A percentile compares a stretch with the other conserved stretches of the same genome.
Conservation (phyloP, 2,329 filamentous ascomycete species). For the Aspergillus nomiae region DNA sequence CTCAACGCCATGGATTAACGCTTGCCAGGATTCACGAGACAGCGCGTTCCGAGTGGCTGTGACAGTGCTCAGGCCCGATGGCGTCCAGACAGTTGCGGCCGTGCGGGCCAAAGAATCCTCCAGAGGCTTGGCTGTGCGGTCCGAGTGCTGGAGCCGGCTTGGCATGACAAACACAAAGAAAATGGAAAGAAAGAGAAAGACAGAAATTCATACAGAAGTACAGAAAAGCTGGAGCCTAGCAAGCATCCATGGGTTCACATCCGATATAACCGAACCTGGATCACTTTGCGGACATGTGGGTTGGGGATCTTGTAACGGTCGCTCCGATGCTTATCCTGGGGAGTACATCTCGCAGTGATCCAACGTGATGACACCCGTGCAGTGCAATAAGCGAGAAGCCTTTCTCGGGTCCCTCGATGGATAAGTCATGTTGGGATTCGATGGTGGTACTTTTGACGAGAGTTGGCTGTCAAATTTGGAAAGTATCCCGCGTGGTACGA, state of each 20-base stretch:
- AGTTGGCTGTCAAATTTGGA: neutral
- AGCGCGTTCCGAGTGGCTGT: neutral
- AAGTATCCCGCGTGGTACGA: neutral
- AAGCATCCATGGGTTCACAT: neutral
- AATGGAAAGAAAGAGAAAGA: no score
- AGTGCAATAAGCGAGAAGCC: neutral
- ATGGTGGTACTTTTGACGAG: neutral
- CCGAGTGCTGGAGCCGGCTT: neutral
- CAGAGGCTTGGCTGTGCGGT: neutral
- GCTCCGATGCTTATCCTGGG: neutral
- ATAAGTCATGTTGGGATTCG: neutral
- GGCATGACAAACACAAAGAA: neutral
- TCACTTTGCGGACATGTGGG: neutral
- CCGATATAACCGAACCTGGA: neutral
- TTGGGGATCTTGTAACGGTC: neutral
- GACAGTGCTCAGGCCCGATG: neutral
- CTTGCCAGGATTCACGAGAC: neutral
- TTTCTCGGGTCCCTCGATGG: neutral
- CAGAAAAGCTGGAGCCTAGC: neutral
- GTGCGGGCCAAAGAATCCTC: neutral
- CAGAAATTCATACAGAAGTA: neutral
- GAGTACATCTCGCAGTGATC: neutral
- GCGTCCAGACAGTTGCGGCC: neutral
- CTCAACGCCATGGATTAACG: neutral
- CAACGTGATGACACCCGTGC: neutral